phyloP scores from a whole-genome alignment of 2,329 filamentous ascomycete species.

The Herpotrichia juniperi region DNA sequence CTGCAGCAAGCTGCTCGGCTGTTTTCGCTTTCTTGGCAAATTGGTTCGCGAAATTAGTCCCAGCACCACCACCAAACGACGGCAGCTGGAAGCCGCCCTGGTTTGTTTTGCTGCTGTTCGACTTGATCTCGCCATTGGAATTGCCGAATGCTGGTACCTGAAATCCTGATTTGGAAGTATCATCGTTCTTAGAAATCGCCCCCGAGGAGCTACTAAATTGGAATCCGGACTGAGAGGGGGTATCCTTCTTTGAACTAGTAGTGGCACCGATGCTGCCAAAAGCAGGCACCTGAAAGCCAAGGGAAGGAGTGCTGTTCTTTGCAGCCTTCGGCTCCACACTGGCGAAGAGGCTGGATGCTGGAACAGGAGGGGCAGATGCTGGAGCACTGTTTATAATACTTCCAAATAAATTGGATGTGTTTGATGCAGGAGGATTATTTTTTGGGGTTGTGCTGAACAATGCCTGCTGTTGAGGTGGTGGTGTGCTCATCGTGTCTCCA shows the following conservation, averaged over 20 bases:
- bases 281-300: slow-evolving; percentile 12
- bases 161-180: background rate
- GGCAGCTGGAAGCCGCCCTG: background rate
- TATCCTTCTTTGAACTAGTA: background rate
- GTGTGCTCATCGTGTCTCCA: slow-evolving; percentile 21
- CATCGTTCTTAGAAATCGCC: background rate
- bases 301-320: background rate
- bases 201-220: background rate
- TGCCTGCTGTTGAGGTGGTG: slow-evolving; percentile 6
- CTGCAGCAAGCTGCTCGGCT: slow-evolving; percentile 36
- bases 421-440: slow-evolving; percentile 23
- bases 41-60: slow-evolving; percentile 26
- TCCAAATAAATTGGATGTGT: slow-evolving; percentile 21
- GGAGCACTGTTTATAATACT: slow-evolving; percentile 12
- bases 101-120: slow-evolving; percentile 4
- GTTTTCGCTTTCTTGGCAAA: slow-evolving; percentile 40
- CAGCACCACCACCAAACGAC: background rate
- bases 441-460: slow-evolving; percentile 1
- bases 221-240: background rate
- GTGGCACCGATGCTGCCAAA: background rate
- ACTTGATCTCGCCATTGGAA: background rate
- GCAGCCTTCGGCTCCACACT: background rate
- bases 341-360: background rate
- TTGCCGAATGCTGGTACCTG: slow-evolving; percentile 2
- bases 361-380: background rate